Evolutionary conservation across 345 rosid species (phyloP), one percentile per base, ranked within the genome.

Genomic region (Salix koriyanagi): DNA sequence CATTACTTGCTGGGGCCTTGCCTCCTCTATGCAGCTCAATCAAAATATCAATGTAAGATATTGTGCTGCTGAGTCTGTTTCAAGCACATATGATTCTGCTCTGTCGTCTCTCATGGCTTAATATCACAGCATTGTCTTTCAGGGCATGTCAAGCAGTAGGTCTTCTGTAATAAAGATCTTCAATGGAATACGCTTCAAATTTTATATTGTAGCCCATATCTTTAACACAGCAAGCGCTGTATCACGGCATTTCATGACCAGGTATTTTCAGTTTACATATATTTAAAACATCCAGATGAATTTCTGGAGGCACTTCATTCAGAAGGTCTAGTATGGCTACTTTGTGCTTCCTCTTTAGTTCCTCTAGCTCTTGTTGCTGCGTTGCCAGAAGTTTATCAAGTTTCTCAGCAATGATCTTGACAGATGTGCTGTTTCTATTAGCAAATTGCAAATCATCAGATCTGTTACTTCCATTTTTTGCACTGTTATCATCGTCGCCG

Each of bases 281-380:
- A 50, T 75, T 67, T 62, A 90, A 83, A 76, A 91, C 90, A 81
- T 79, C 80, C 80, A 80, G 80, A 72, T 83, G 77, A 34, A 79
- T 83, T 71, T 93, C 92, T 10, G 85, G 88, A 70, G 91, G 73
- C 67, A 89, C 81, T 76, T 88, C 91, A 61, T 85, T 87, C 75
- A 96, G 78, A 74, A 92, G 81, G 26, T 89, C 88, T n/a, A 79
- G 78, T 76, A 92, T 84, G 26, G 82, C 86, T 60, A 76, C 74
- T 69, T 83, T 82, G 71, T 96, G 98, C 81, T 86, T 84, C 82
- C 80, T 86, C 79, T 83, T 85, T 50, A 90, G 79, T 83, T 92
- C 90, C 62, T 89, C 89, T 70, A 93, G 76, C 72, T 96, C 97
- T 77, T 80, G 83, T 84, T 90, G 89, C 77, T 93, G 97, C 81